phyloP scores from a whole-genome alignment of 2,329 filamentous ascomycete genomes.

The Aspergillus neotritici region DNA sequence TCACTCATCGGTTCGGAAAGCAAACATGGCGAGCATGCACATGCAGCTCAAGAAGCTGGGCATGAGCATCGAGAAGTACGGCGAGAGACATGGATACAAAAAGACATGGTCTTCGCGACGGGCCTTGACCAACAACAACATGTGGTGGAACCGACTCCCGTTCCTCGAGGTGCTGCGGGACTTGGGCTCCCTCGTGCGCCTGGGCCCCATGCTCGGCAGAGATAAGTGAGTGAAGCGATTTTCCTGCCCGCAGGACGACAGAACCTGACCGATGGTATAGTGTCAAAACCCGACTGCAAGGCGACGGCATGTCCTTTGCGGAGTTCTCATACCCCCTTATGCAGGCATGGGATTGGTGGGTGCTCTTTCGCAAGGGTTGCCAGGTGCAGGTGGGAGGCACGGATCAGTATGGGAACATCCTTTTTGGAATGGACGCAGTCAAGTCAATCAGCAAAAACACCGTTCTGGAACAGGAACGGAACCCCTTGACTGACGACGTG shows the following conservation, averaged over 20 bases:
- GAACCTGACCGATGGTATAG: conserved; percentile 32
- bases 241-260: not conserved
- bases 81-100: conserved; percentile 58
- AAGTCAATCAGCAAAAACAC: conserved; percentile 61
- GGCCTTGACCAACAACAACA: conserved; percentile 71
- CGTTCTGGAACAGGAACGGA: conserved; percentile 32
- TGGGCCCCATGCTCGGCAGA: conserved; percentile 81
- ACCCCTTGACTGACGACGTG: conserved; percentile 32
- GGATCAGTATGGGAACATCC: conserved; percentile 95
- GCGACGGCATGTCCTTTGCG: conserved; percentile 87
- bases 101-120: conserved; percentile 61
- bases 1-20: conserved; percentile 35
- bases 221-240: conserved; percentile 63
- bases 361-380: conserved; percentile 65
- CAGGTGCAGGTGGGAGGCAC: conserved; percentile 91
- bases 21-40: conserved; percentile 46
- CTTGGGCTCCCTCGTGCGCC: conserved; percentile 65
- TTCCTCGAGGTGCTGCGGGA: conserved; percentile 70
- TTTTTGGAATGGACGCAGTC: conserved; percentile 79
- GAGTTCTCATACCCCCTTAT: conserved; percentile 92
- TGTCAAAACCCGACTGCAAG: conserved; percentile 76
- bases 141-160: conserved; percentile 69
- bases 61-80: conserved; percentile 63
- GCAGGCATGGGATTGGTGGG: conserved; percentile 96
- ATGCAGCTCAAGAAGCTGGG: conserved; percentile 59